Base-by-base conservation (phyloP, 1,139 yeast genomes). In the Yamadazyma dushanensis region DNA sequence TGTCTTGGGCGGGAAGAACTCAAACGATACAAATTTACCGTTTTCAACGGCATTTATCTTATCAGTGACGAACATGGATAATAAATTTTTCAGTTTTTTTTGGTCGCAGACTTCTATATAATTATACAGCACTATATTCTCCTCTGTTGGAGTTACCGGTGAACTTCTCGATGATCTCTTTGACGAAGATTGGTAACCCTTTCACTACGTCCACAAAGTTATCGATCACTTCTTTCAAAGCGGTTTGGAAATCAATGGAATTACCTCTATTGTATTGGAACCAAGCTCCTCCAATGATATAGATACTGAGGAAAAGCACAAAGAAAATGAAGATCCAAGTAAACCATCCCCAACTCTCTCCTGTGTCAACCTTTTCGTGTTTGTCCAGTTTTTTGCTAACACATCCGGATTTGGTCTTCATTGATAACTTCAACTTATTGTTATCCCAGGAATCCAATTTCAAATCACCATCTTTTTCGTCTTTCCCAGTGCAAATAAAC, bases 1-100 rank as follows among this genome's bases (percentile, higher is more conserved):
- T 1, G 98, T 92, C 59, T 92, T 89, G 16, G 98, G 98, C 8
- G 99, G 98, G 63, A 94, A 92, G 60, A 92, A 92, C 66, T 92
- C 99, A 54, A 89, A 76, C 4, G 97, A 90, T 49, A 88, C 78
- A 57, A 82, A 86, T 41, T 76, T 74, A 50, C 70, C 79, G 15
- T 23, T 24, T 38, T 59, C 59, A 41, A 82, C 63, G 4, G 65
- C 55, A 20, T 61, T 57, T 39, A 86, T 72, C 54, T 76, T 73
- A 36, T 83, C 87, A 23, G 49, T 46, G 32, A 47, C 39, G 41
- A 41, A 41, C 47, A 43, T 43, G 16, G 21, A 7, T 24, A 13
- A 25, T 9, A 15, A 16, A 18, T n/a, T 24, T 31, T 31, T 29
- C 14, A 19, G n/a, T n/a, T n/a, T n/a, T 24, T 25, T 15, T 25